phyloP scores from a whole-genome alignment of 2,329 filamentous ascomycete species.

The Aspergillus sojae region DNA sequence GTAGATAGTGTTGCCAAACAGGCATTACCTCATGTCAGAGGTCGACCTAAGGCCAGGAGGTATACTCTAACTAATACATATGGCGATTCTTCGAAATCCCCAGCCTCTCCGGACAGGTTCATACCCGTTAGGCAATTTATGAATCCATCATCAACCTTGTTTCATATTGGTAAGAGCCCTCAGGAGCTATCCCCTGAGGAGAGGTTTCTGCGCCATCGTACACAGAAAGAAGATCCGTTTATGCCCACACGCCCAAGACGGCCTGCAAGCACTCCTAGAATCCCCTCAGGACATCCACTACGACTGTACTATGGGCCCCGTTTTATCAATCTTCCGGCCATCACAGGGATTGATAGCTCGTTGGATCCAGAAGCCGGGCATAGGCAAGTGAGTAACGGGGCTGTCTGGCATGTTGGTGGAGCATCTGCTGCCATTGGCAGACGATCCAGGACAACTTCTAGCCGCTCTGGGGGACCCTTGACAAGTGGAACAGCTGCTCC shows the following conservation, averaged over 20 bases:
- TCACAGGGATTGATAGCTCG: slow-evolving; percentile 13
- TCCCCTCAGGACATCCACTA: slow-evolving; percentile 18
- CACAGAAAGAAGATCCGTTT: slow-evolving; percentile 57
- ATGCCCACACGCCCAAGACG: slow-evolving; percentile 41
- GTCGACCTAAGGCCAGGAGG: slow-evolving; percentile 20
- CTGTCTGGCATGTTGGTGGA: slow-evolving; percentile 79
- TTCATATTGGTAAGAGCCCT: slow-evolving; percentile 54
- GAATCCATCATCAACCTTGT: slow-evolving; percentile 50
- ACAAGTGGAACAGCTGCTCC: slow-evolving; percentile 74
- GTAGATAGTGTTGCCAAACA: not conserved
- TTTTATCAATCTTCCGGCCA: slow-evolving; percentile 32
- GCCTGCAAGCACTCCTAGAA: slow-evolving; percentile 16
- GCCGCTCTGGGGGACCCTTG: slow-evolving; percentile 66
- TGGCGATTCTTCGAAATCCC: slow-evolving; percentile 20
- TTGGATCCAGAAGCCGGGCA: slow-evolving; percentile 21
- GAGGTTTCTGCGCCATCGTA: slow-evolving; percentile 47
- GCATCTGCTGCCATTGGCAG: slow-evolving; percentile 57
- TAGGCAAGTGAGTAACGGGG: slow-evolving; percentile 65
- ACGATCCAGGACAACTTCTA: slow-evolving; percentile 51
- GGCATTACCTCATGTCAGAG: slow-evolving; percentile 13
- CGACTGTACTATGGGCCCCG: slow-evolving; percentile 37
- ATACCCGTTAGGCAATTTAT: slow-evolving; percentile 52
- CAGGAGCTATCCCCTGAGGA: slow-evolving; percentile 51
- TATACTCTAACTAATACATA: slow-evolving; percentile 13
- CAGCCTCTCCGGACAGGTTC: slow-evolving; percentile 59